Percentiles rank a stretch among this genome's conserved stretches.
phyloP scores from a whole-genome alignment of 2,329 filamentous ascomycete species.

The Allantophomopsis lycopodina region DNA sequence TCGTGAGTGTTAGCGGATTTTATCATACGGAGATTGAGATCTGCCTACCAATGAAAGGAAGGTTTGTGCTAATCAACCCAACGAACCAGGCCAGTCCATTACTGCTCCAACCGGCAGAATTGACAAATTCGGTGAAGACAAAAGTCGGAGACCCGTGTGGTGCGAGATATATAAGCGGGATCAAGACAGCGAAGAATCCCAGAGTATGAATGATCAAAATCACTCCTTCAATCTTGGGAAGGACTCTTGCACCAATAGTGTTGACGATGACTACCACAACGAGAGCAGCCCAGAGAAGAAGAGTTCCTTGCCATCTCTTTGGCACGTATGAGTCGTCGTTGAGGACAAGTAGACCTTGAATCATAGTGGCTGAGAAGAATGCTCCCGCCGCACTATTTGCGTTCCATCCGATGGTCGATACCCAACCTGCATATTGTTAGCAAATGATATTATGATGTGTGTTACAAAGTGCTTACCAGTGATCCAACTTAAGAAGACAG shows the following conservation, averaged over 20 bases:
- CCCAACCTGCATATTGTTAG: constrained; percentile 27
- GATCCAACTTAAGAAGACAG: constrained; percentile 31
- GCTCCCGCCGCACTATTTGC: constrained; percentile 19
- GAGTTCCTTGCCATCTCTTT: constrained; percentile 30
- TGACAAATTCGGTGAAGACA: constrained; percentile 29
- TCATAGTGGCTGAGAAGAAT: constrained; percentile 30
- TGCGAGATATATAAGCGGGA: constrained; percentile 20
- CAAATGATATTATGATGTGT: too few species aligned
- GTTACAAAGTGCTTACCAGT: not conserved
- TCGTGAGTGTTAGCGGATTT: not conserved
- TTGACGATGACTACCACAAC: constrained; percentile 34
- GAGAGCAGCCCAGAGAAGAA: constrained; percentile 31
- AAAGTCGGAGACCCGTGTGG: constrained; percentile 15
- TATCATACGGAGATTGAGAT: too few species aligned
- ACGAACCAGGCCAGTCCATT: constrained; percentile 30
- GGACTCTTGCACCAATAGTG: constrained; percentile 26
- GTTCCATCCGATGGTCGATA: constrained; percentile 34
- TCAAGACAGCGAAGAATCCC: constrained; percentile 22
- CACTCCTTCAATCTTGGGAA: constrained; percentile 36
- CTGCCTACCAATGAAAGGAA: too few species aligned
- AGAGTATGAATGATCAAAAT: constrained; percentile 32
- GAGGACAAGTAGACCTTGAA: constrained; percentile 28
- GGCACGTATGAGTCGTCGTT: constrained; percentile 23
- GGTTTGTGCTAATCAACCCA: constrained; percentile 18
- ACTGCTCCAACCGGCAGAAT: constrained; percentile 27